Evolutionary conservation across 768 basidiomycete genomes (phyloP).

Genomic region (Pulveroboletus frians): DNA sequence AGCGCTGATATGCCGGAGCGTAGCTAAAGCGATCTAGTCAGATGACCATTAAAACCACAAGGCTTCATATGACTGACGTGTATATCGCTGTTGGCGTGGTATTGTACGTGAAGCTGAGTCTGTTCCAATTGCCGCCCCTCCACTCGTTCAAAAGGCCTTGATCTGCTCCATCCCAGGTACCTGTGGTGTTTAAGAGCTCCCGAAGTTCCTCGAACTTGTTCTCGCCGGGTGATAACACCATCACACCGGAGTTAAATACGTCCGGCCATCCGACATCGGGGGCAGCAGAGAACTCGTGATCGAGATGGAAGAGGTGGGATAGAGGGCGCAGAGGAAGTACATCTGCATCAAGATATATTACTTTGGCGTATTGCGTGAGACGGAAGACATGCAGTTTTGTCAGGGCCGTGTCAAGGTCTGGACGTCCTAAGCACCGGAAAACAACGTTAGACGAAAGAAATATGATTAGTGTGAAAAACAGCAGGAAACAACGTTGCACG

Average conservation of each 20-base stretch:
- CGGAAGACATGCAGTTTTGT: conserved; percentile 97
- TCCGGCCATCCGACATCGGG: conserved; percentile 99
- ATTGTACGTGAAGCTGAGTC: conserved; percentile 96
- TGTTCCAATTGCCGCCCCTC: conserved; percentile 81
- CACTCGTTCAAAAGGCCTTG: conserved; percentile 97
- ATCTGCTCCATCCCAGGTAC: conserved; percentile 98
- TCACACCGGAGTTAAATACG: conserved; percentile 96
- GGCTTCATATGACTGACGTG: conserved; percentile 56
- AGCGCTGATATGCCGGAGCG: conserved; percentile 94
- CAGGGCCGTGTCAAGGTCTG: conserved; percentile 87
- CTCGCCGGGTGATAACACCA: conserved; percentile 79
- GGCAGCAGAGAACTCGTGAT: conserved; percentile 84
- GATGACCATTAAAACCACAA: conserved; percentile 23
- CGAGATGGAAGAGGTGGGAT: conserved; percentile 83
- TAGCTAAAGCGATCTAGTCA: conserved; percentile 51
- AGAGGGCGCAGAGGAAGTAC: conserved; percentile 84
- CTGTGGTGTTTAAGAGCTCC: conserved; percentile 66
- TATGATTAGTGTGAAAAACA: conserved; percentile 7
- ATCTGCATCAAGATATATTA: conserved; percentile 91
- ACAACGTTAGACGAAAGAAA: conserved; percentile 9
- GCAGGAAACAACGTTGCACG: conserved; percentile 18
- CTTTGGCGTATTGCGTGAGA: conserved; percentile 76
- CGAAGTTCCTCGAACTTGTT: conserved; percentile 77
- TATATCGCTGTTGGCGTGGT: conserved; percentile 97
- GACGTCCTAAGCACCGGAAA: conserved; percentile 62